These are phyloP conservation scores for Morella rubra DNA, from an alignment of 306 rosid species.

Conservation along the genomic window DNA sequence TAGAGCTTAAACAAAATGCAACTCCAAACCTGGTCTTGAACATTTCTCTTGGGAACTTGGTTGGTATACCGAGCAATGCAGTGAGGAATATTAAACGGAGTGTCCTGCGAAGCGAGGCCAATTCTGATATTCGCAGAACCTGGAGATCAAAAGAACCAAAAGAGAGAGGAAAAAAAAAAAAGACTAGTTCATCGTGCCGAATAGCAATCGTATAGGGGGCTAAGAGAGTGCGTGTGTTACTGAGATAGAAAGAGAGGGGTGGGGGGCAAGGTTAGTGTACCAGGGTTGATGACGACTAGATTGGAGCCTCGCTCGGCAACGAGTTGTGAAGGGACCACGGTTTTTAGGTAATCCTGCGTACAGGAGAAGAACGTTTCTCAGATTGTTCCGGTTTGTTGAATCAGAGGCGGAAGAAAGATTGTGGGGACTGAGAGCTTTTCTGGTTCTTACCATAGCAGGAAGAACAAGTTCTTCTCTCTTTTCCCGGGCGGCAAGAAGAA, in stretches of 20 bases:
- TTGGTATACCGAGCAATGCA: constrained; percentile 82
- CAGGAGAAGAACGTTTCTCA: not conserved
- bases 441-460: constrained; percentile 20
- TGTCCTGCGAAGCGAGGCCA: constrained; percentile 86
- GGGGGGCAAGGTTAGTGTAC: constrained; percentile 38
- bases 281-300: constrained; percentile 87
- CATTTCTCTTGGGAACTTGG: constrained; percentile 66
- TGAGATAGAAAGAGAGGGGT: not conserved
- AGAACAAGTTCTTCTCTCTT: not conserved
- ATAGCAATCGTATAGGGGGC: not conserved
- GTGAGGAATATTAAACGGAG: constrained; percentile 72
- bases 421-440: not conserved
- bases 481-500: too few species aligned
- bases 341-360: constrained; percentile 82
- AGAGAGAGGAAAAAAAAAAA: too few species aligned
- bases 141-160: constrained; percentile 21
- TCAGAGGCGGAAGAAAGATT: not conserved
- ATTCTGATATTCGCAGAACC: constrained; percentile 88
- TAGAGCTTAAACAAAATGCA: not conserved
- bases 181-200: not conserved
- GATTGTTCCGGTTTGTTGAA: not conserved
- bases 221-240: not conserved
- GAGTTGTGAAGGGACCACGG: constrained; percentile 89
- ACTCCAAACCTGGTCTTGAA: constrained; percentile 76
- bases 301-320: constrained; percentile 88